phyloP scores from a whole-genome alignment of 495 filamentous ascomycete species.

The Glonium stellatum region DNA sequence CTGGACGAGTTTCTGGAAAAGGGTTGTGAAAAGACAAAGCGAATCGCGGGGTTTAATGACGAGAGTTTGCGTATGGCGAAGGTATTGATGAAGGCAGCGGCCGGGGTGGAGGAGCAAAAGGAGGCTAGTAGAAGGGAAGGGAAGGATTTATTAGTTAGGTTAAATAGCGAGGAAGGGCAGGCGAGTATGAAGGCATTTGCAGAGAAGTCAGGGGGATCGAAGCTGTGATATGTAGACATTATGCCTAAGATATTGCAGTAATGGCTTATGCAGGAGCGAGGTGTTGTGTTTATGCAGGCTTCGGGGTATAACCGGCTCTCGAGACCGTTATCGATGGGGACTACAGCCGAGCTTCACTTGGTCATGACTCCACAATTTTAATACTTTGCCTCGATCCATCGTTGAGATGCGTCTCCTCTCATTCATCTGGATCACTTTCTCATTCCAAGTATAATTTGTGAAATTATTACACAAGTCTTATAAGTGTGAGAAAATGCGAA shows the following conservation, averaged over 20 bases:
- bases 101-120: slow-evolving; percentile 12
- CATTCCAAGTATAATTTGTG: no score
- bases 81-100: slow-evolving; percentile 6
- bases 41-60: slow-evolving; percentile 12
- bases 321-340: not conserved
- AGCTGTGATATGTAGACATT: slow-evolving; percentile 1
- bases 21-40: slow-evolving; percentile 15
- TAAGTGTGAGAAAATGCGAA: no score
- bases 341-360: slow-evolving; percentile 8
- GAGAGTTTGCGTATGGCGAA: slow-evolving; percentile 22
- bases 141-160: slow-evolving; percentile 13
- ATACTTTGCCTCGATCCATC: no score
- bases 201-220: slow-evolving; percentile 7
- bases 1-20: slow-evolving; percentile 11
- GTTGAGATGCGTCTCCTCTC: no score
- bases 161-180: slow-evolving; percentile 18
- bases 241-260: not conserved
- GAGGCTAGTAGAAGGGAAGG: slow-evolving; percentile 16
- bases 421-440: no score
- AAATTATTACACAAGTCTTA: no score
- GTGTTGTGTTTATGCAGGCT: no score
- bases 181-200: slow-evolving; percentile 15
- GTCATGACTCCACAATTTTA: not conserved
- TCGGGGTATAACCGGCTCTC: not conserved
- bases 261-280: no score